Evolutionary conservation across 192 early-diverging fungal species (phyloP).

Genomic region (Lunasporangiospora selenospora): DNA sequence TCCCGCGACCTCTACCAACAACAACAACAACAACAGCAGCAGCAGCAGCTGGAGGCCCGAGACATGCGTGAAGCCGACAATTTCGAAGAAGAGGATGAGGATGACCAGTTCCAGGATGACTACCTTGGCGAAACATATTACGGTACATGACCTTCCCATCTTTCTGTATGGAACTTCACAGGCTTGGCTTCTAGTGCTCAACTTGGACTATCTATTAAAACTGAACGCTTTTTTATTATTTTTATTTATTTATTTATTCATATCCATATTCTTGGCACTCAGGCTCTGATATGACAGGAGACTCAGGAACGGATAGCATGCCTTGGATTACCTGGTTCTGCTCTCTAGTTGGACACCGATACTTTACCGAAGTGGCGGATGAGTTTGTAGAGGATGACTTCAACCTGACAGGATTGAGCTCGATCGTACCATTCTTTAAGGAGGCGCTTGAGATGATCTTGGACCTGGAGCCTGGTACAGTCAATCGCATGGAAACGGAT

Average conservation of each 20-base stretch:
- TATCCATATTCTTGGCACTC: too few species aligned
- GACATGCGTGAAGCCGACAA: conserved; percentile 20
- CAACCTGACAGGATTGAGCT: conserved; percentile 92
- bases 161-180: too few species aligned
- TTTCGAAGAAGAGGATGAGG: conserved; percentile 28
- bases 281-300: conserved; percentile 56
- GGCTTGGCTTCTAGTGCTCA: too few species aligned
- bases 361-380: conserved; percentile 78
- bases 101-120: conserved; percentile 33
- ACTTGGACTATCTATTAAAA: too few species aligned
- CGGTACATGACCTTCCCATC: conserved; percentile 26
- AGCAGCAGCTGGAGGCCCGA: conserved; percentile 22
- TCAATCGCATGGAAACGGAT: not conserved
- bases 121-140: conserved; percentile 41
- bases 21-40: conserved; percentile 30
- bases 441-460: conserved; percentile 96
- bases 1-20: too few species aligned
- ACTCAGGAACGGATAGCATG: conserved; percentile 57
- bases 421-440: conserved; percentile 83
- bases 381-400: conserved; percentile 96
- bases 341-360: conserved; percentile 76
- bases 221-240: too few species aligned
- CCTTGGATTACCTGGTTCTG: conserved; percentile 85
- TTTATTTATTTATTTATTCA: too few species aligned
- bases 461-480: conserved; percentile 75